phyloP scores from a whole-genome alignment of 352 stramenopile species.

The Globisporangium megalacanthum region DNA sequence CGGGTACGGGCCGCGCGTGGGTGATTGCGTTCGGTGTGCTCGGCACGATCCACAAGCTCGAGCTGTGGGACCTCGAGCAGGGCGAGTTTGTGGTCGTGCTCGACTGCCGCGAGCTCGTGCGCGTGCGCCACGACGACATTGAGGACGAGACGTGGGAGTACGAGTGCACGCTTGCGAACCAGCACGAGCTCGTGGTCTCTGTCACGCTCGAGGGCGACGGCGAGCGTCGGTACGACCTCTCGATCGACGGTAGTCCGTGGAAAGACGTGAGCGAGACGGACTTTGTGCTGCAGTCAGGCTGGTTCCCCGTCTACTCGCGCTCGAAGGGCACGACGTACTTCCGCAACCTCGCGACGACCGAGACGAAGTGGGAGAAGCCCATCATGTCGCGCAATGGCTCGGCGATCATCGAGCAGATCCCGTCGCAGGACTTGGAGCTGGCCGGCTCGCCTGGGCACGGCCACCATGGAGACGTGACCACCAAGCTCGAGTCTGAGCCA shows the following conservation, averaged over 20 bases:
- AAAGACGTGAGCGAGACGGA: constrained; percentile 70
- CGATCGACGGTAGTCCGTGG: constrained; percentile 73
- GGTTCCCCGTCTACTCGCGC: constrained; percentile 76
- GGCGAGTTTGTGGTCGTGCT: constrained; percentile 79
- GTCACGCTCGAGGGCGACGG: constrained; percentile 60
- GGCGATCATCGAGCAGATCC: constrained; percentile 21
- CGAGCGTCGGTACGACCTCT: constrained; percentile 62
- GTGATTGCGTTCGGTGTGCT: constrained; percentile 80
- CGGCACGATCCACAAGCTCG: constrained; percentile 70
- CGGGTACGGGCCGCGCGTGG: constrained; percentile 52
- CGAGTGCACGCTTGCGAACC: constrained; percentile 60
- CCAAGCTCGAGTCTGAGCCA: constrained; percentile 10
- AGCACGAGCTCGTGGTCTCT: constrained; percentile 61
- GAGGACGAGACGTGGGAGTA: constrained; percentile 64
- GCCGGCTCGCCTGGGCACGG: constrained; percentile 4
- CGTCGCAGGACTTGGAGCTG: constrained; percentile 14
- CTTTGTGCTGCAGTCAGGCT: constrained; percentile 73
- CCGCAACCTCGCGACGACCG: constrained; percentile 49
- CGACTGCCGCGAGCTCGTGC: constrained; percentile 53
- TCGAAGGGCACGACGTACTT: constrained; percentile 73
- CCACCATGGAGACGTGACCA: constrained; percentile 5
- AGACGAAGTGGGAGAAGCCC: constrained; percentile 75
- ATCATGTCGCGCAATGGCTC: constrained; percentile 47
- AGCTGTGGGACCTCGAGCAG: constrained; percentile 58
- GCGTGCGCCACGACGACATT: constrained; percentile 63